Conservation (phyloP, 768 basidiomycete genomes). For the Candolleomyces eurysporus region DNA sequence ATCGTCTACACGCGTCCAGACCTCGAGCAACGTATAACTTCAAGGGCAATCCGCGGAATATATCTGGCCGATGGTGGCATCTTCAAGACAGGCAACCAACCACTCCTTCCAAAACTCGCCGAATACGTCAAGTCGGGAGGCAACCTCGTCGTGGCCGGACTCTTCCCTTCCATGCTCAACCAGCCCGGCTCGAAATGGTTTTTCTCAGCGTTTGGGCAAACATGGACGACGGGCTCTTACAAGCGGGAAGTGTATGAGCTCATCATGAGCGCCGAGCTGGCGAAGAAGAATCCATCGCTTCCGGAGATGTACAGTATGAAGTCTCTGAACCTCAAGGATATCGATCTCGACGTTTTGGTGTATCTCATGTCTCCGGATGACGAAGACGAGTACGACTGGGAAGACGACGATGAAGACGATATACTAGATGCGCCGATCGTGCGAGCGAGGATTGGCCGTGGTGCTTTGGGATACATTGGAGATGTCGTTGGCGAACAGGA, state of each 20-base stretch:
- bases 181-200: conserved; percentile 16
- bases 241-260: conserved; percentile 14
- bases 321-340: conserved; percentile 21
- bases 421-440: conserved; percentile 26
- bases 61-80: conserved; percentile 28
- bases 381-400: neutral
- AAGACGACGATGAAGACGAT: neutral
- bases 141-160: conserved; percentile 25
- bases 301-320: conserved; percentile 25
- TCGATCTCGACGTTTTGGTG: conserved; percentile 9
- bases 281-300: conserved; percentile 14
- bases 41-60: conserved; percentile 22
- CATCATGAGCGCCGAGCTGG: conserved; percentile 11
- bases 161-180: conserved; percentile 18
- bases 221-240: conserved; percentile 16
- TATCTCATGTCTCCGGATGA: neutral
- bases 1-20: conserved; percentile 12
- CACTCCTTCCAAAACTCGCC: conserved; percentile 21
- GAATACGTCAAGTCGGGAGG: conserved; percentile 27
- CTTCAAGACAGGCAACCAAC: conserved; percentile 14
- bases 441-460: conserved; percentile 21
- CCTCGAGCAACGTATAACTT: conserved; percentile 19
- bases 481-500: conserved; percentile 28
- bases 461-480: conserved; percentile 33
- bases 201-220: conserved; percentile 19